Base-by-base conservation (phyloP, 2,329 filamentous ascomycete genomes). In the Ophiocordyceps unilateralis region DNA sequence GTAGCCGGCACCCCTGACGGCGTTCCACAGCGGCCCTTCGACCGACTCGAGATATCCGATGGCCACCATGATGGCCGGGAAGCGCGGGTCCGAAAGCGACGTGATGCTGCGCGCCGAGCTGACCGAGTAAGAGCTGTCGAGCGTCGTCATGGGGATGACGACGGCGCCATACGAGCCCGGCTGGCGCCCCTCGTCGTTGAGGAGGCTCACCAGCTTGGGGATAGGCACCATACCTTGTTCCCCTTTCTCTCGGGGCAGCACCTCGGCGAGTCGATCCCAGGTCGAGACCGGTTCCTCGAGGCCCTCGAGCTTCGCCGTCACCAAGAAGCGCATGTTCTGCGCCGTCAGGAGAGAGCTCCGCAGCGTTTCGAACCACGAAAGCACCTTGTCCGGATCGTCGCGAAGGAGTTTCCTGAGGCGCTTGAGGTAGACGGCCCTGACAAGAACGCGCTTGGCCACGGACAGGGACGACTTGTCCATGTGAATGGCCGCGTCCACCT, bases 21-120 rank as follows among this genome's bases (percentile, higher is more conserved):
- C 85, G 48, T 82, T 82, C 89, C 91, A 96, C 26, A 98, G 75
- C 1, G 91, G 91, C 0, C 91, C 91, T 61, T 98, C 91, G 17
- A 93, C 83, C 1, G 87, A 80, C 56, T 95, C 88, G 47, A 98
- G 80, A 57, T 95, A 96, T 19, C 87, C 79, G 41, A 87, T 76
- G 1, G 89, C 87, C 8, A 98, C 88, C 58, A 93, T 76, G 42
- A 94, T 71, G 2, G 88, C 80, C 0, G 91, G 87, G 1, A 96
- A 69, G 15, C 76, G 72, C 0, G 87, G 80, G 53, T 95, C 81
- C 4, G 73, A 69, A 55, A 82, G 88, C 0, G 81, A 84, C 21
- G 75, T 72, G 15, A 89, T 74, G 6, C 89, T 89, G 37, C 74
- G 73, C 2, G 81, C 71, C 11, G 82, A 82, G 52, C 84, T 78